phyloP scores from a whole-genome alignment of 495 filamentous ascomycete genomes.

The Penicillium dipodomyicola region DNA sequence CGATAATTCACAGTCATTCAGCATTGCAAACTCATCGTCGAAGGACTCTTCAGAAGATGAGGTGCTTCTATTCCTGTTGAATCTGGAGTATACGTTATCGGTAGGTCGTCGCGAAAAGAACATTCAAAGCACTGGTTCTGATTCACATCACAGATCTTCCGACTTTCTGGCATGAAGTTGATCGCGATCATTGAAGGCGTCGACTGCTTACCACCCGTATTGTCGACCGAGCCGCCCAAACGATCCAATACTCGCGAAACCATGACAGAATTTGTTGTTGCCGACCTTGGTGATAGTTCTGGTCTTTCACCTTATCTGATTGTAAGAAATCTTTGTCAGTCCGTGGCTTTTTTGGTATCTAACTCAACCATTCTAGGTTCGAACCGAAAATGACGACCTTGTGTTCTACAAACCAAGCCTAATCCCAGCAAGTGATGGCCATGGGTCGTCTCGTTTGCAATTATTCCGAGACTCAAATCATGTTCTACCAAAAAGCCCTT shows the following conservation, averaged over 20 bases:
- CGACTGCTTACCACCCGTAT: constrained; percentile 70
- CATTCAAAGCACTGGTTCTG: not conserved
- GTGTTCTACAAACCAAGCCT: constrained; percentile 82
- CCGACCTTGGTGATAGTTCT: constrained; percentile 76
- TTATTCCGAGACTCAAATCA: constrained; percentile 74
- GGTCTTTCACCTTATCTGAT: constrained; percentile 75
- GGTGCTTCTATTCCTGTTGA: constrained; percentile 72
- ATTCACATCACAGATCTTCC: constrained; percentile 37
- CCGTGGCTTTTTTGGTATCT: constrained; percentile 3
- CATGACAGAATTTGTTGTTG: constrained; percentile 73
- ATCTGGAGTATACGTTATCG: constrained; percentile 65
- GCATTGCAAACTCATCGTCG: constrained; percentile 33
- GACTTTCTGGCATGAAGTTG: constrained; percentile 37
- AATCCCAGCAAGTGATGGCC: constrained; percentile 25
- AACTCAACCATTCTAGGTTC: constrained; percentile 51
- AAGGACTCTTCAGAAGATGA: constrained; percentile 45
- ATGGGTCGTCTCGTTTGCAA: constrained; percentile 47
- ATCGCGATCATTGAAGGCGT: constrained; percentile 58
- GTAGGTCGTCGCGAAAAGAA: constrained; percentile 45
- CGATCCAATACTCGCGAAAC: constrained; percentile 67
- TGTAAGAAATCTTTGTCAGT: constrained; percentile 45
- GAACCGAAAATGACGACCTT: constrained; percentile 75
- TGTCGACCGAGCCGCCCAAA: constrained; percentile 69
- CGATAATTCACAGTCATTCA: constrained; percentile 60
- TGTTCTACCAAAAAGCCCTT: constrained; percentile 51